These are phyloP conservation scores for Metschnikowia orientalis DNA, from an alignment of 805 yeast genomes.

Conservation along the genomic window DNA sequence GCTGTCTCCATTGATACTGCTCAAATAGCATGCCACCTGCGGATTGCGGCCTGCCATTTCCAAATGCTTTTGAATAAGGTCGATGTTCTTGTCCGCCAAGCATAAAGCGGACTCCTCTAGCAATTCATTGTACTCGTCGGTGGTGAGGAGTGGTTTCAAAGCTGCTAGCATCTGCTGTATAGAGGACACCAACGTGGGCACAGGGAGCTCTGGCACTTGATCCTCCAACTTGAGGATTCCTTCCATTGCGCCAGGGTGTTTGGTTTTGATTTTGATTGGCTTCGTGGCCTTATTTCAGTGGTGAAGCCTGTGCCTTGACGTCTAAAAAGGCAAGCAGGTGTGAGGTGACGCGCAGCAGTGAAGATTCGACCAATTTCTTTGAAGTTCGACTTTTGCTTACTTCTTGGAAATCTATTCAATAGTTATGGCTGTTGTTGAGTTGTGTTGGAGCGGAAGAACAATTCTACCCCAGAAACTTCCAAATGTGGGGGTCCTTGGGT, in stretches of 20 bases:
- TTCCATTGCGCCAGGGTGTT: conserved; percentile 12
- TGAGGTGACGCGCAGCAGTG: too few relatives aligned
- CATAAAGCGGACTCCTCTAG: conserved; percentile 43
- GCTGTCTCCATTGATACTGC: conserved; percentile 44
- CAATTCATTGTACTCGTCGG: conserved; percentile 48
- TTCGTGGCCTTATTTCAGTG: too few relatives aligned
- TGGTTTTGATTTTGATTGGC: too few relatives aligned
- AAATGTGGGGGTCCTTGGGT: too few relatives aligned
- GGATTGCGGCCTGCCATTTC: conserved; percentile 36
- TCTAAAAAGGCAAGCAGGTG: too few relatives aligned
- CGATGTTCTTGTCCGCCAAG: conserved; percentile 36
- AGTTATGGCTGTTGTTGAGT: too few relatives aligned
- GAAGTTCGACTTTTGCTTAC: too few relatives aligned
- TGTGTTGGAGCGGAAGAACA: too few relatives aligned
- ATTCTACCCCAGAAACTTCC: too few relatives aligned
- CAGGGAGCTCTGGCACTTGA: conserved; percentile 53
- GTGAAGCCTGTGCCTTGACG: too few relatives aligned
- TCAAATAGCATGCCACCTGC: conserved; percentile 47
- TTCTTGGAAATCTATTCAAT: too few relatives aligned
- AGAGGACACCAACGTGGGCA: conserved; percentile 53
- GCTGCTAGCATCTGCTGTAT: conserved; percentile 51
- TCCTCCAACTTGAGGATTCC: conserved; percentile 31
- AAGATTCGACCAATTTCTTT: too few relatives aligned
- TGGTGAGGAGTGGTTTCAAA: conserved; percentile 54
- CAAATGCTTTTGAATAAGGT: conserved; percentile 52